A percentile compares a stretch with the other conserved stretches of the same genome.
Conservation (phyloP, 306 rosid species). For the Corylus americana region DNA sequence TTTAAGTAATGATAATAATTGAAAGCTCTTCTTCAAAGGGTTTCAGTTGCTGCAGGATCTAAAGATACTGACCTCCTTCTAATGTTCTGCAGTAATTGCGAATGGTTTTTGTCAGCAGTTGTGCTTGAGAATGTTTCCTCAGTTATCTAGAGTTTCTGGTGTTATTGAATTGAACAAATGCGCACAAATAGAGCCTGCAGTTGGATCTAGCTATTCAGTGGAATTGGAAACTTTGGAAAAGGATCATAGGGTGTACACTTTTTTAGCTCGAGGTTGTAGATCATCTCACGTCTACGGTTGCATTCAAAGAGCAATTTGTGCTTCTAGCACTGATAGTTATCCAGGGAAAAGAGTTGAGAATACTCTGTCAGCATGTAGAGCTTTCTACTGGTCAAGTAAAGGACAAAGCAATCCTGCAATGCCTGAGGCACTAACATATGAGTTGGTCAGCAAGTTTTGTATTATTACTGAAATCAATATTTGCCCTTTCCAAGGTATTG, state of each 20-base stretch:
- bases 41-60: background rate
- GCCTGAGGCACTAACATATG: slow-evolving; percentile 79
- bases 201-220: slow-evolving; percentile 60
- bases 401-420: slow-evolving; percentile 69
- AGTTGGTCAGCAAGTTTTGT: slow-evolving; percentile 64
- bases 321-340: slow-evolving; percentile 90
- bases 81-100: slow-evolving; percentile 63
- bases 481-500: slow-evolving; percentile 79
- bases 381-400: slow-evolving; percentile 84
- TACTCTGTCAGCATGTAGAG: slow-evolving; percentile 55
- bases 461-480: slow-evolving; percentile 61
- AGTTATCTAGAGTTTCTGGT: slow-evolving; percentile 51
- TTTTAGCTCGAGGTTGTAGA: slow-evolving; percentile 40
- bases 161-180: slow-evolving; percentile 54
- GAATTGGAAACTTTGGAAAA: slow-evolving; percentile 55
- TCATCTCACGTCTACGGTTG: slow-evolving; percentile 42
- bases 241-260: slow-evolving; percentile 66
- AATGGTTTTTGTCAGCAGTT: slow-evolving; percentile 66
- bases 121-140: slow-evolving; percentile 85
- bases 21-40: background rate
- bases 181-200: slow-evolving; percentile 35
- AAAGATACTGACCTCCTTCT: slow-evolving; percentile 25
- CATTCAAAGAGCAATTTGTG: slow-evolving; percentile 54
- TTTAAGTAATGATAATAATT: background rate
- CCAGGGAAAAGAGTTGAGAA: slow-evolving; percentile 75